Base-by-base conservation (phyloP, 352 stramenopile genomes). In the Thalassiosira pacifica region DNA sequence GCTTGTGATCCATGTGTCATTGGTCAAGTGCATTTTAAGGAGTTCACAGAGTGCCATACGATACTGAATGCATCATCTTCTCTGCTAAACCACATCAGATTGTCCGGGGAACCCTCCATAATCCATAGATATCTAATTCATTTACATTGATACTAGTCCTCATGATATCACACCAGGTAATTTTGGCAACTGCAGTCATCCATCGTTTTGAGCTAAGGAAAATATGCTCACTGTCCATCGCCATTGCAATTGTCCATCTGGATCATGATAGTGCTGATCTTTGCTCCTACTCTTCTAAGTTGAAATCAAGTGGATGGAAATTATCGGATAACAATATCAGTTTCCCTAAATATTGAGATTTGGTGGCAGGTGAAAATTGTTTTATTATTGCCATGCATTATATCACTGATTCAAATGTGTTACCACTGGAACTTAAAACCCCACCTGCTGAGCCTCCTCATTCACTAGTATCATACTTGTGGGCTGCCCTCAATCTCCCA, bases 141-240 rank as follows among this genome's bases (percentile, higher is more conserved):
- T 45, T 68, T 57, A n/a, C 57, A 78, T 45, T 13, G 57, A n/a
- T n/a, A n/a, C n/a, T n/a, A n/a, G n/a, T n/a, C n/a, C n/a, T n/a
- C n/a, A n/a, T n/a, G n/a, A n/a, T n/a, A n/a, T n/a, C n/a, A n/a
- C n/a, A n/a, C n/a, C 11, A 9, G 19, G 6, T 57, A 53, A 34
- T 76, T 76, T 22, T 76, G 48, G 66, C n/a, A 24, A 64, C 9
- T 64, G 11, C 66, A 75, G 64, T 27, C 53, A 29, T 61, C 64
- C 34, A 16, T 60, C 2, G 66, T 69, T 22, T 3, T 0, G 2
- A 72, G 45, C 18, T 81, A 4, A n/a, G 52, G 4, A 13, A 31
- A 1, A 65, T 65, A 6, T 24, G 42, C 1, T 42, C 26, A 19
- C 26, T 67, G 2, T 42, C 22, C 16, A 77, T 77, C 11, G 19